Percentiles rank a stretch among this genome's conserved stretches.
Evolutionary conservation across 192 early-diverging fungal genomes (phyloP).

Genomic region (Coemansia sp.): DNA sequence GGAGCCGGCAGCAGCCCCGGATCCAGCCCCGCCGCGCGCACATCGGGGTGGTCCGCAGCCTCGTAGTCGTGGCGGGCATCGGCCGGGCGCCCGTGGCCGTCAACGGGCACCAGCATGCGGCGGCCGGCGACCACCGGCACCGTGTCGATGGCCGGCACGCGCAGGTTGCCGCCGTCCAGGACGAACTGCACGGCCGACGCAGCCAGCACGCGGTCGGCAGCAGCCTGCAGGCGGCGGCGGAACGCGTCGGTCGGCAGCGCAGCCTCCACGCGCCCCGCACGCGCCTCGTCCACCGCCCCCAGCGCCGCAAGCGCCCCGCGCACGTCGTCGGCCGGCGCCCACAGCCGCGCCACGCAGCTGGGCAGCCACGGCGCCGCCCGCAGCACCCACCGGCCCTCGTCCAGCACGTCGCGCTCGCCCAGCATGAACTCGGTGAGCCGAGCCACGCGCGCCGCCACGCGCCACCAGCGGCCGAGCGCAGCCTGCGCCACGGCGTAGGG

Average conservation of each 20-base stretch:
- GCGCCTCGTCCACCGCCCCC: slow-evolving; percentile 19
- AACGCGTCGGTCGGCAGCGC: slow-evolving; percentile 32
- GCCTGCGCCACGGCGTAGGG: slow-evolving; percentile 59
- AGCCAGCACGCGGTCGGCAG: slow-evolving; percentile 45
- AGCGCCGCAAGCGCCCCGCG: slow-evolving; percentile 43
- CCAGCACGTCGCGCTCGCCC: slow-evolving; percentile 62
- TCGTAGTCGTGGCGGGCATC: slow-evolving; percentile 59
- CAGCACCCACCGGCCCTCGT: slow-evolving; percentile 69
- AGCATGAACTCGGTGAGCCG: slow-evolving; percentile 86
- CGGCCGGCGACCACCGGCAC: slow-evolving; percentile 77
- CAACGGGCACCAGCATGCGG: slow-evolving; percentile 78
- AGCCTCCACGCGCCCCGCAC: slow-evolving; percentile 4
- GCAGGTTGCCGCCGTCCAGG: slow-evolving; percentile 64
- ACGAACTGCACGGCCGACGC: slow-evolving; percentile 57
- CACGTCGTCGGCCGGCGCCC: slow-evolving; percentile 55
- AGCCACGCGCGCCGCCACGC: slow-evolving; percentile 57
- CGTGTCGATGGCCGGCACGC: slow-evolving; percentile 83
- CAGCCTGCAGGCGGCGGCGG: slow-evolving; percentile 20
- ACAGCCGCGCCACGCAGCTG: slow-evolving; percentile 34
- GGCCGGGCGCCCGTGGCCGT: slow-evolving; percentile 55
- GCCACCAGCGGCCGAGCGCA: slow-evolving; percentile 74
- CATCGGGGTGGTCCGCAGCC: slow-evolving; percentile 57
- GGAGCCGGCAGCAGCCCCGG: slow-evolving; percentile 30
- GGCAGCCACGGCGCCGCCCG: slow-evolving; percentile 54
- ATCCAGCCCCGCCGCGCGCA: slow-evolving; percentile 12